Conservation (phyloP, 1,284 basidiomycete species). For the Ceratobasidium sp. region DNA sequence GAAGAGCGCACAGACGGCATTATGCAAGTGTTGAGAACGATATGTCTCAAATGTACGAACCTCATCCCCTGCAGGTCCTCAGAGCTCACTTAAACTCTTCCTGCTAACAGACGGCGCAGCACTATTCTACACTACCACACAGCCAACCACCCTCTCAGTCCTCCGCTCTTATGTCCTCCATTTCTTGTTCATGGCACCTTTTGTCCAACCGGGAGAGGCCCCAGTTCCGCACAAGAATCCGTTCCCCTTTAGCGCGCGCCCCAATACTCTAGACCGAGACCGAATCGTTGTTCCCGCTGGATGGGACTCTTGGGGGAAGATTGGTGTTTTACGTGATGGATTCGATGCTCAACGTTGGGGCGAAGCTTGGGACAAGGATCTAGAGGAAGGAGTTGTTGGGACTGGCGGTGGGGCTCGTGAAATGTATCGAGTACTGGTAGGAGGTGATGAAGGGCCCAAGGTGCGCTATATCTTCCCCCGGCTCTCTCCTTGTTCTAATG, state of each 20-base stretch:
- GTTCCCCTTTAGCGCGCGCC: constrained; percentile 85
- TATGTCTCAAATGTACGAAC: constrained; percentile 87
- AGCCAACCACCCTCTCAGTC: constrained; percentile 77
- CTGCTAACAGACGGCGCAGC: constrained; percentile 78
- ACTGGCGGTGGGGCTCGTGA: constrained; percentile 61
- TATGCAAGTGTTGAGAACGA: constrained; percentile 91
- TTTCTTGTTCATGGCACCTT: constrained; percentile 79
- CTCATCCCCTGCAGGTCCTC: constrained; percentile 3
- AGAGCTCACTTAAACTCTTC: background rate
- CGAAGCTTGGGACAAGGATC: constrained; percentile 80
- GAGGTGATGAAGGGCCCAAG: constrained; percentile 74
- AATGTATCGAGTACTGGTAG: constrained; percentile 62
- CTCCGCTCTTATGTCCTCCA: constrained; percentile 90
- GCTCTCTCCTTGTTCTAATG: background rate
- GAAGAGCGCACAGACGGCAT: constrained; percentile 95
- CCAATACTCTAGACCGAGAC: constrained; percentile 92
- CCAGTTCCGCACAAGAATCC: constrained; percentile 69
- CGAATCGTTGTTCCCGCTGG: constrained; percentile 91
- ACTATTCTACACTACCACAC: constrained; percentile 88
- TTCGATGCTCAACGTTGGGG: constrained; percentile 86
- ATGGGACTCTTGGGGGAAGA: constrained; percentile 99
- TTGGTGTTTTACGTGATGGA: constrained; percentile 85
- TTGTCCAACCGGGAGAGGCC: constrained; percentile 65
- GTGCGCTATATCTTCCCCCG: constrained; percentile 50
- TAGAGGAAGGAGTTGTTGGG: constrained; percentile 56